Percentiles rank a stretch among this genome's conserved stretches.
phyloP scores from a whole-genome alignment of 805 yeast species.

The Saccharomycopsis sp. region DNA sequence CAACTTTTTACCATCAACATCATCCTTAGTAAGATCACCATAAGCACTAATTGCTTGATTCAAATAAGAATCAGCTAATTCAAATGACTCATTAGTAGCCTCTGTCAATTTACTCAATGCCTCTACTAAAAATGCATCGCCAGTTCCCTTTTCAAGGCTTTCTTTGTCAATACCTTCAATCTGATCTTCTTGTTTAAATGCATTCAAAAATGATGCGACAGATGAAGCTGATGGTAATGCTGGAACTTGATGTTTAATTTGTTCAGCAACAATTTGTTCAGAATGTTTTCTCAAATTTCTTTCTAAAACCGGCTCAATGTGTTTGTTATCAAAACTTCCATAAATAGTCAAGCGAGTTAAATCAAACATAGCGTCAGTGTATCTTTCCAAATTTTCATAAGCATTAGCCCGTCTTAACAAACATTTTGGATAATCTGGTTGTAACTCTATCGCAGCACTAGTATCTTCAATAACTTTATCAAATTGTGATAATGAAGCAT shows the following conservation, averaged over 20 bases:
- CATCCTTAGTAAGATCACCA: conserved; percentile 25
- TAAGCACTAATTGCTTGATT: conserved; percentile 51
- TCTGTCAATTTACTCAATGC: conserved; percentile 53
- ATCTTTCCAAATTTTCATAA: conserved; percentile 72
- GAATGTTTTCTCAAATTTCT: conserved; percentile 79
- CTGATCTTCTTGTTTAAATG: conserved; percentile 57
- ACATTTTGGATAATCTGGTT: conserved; percentile 90
- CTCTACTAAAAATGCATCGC: conserved; percentile 56
- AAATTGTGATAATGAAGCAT: conserved; percentile 70
- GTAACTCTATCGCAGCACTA: conserved; percentile 73
- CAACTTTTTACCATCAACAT: conserved; percentile 31
- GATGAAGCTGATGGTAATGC: conserved; percentile 75
- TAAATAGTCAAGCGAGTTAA: conserved; percentile 80
- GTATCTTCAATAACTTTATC: conserved; percentile 86
- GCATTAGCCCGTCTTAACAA: conserved; percentile 90
- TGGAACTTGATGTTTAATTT: conserved; percentile 33
- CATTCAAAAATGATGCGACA: conserved; percentile 78
- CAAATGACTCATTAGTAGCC: conserved; percentile 34
- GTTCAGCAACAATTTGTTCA: conserved; percentile 58
- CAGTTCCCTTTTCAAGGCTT: conserved; percentile 48
- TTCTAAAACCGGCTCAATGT: conserved; percentile 76
- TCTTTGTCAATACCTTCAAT: conserved; percentile 42
- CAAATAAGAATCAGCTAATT: conserved; percentile 35
- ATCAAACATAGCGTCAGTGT: conserved; percentile 84
- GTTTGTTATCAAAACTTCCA: conserved; percentile 74